Conservation (phyloP, 2,329 filamentous ascomycete genomes). For the Fusarium pseudonygamai region DNA sequence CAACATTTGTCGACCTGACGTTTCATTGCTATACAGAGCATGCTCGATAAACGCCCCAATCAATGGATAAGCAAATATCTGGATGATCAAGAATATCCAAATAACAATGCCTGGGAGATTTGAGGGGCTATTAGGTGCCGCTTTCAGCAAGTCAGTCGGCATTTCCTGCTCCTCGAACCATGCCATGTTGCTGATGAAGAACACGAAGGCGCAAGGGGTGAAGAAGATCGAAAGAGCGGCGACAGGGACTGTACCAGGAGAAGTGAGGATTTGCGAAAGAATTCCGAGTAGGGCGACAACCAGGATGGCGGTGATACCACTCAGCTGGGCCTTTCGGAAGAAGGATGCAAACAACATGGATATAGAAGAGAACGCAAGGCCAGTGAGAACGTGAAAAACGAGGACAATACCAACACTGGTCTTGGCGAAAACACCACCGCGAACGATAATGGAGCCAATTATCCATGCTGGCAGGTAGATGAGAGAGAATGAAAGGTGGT, state of each 20-base stretch:
- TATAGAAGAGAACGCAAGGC: conserved; percentile 80
- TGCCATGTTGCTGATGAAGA: conserved; percentile 79
- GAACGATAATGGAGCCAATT: conserved; percentile 73
- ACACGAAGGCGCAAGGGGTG: conserved; percentile 87
- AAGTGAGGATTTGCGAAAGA: conserved; percentile 78
- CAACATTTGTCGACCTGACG: conserved; percentile 65
- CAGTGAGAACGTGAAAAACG: conserved; percentile 79
- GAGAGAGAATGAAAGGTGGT: conserved; percentile 81
- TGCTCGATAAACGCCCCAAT: conserved; percentile 80
- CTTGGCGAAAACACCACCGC: conserved; percentile 69
- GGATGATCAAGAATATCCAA: conserved; percentile 80
- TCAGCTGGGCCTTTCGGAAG: conserved; percentile 88
- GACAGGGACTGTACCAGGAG: conserved; percentile 70
- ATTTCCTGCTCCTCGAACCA: conserved; percentile 74
- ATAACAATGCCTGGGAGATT: conserved; percentile 77
- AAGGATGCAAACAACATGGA: conserved; percentile 84
- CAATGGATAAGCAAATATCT: conserved; percentile 80
- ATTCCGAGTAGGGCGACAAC: conserved; percentile 80
- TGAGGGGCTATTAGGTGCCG: conserved; percentile 73
- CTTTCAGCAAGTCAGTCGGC: conserved; percentile 68
- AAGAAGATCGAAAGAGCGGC: conserved; percentile 80
- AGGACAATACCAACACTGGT: conserved; percentile 73
- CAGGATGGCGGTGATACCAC: conserved; percentile 82
- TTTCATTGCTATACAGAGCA: conserved; percentile 78
- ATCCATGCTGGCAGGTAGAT: conserved; percentile 88